Base-by-base conservation (phyloP, 108 stramenopile species). In the Pelagomonas calceolata region DNA sequence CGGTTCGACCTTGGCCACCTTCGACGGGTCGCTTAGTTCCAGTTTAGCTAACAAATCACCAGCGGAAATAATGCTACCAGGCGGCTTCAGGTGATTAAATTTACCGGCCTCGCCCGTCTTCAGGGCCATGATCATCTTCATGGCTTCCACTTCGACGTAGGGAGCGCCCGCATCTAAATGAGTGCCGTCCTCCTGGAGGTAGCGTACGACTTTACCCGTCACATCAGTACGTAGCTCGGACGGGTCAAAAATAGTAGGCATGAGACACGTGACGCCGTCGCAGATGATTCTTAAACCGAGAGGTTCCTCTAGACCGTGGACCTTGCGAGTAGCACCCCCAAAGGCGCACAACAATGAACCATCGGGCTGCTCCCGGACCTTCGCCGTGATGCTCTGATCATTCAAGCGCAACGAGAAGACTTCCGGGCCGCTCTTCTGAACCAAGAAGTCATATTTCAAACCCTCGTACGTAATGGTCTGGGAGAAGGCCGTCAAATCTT, bases 91-190 rank as follows among this genome's bases (percentile, higher is more conserved):
- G 72, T 92, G 34, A 12, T 35, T 76, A 32, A 95, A 74, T 32
- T 72, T 66, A 36, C 98, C 98, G 32, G 91, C 66, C 79, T 98
- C 98, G 64, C 87, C 92, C 0, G 95, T 96, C 73, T 83, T 85
- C 33, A 99, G 89, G n/a, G 95, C 94, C 95, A 99, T 93, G 88
- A 95, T 97, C 98, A 99, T 99, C 81, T 99, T 99, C 98, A 99
- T 99, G 30, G 97, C 98, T 80, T 99, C 98, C 36, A 99, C 91
- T 82, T 99, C 96, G 43, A 89, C 94, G 73, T 94, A 99, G 32
- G 69, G 43, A 3, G 72, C 73, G 30, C 81, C 79, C 39, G 51
- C 67, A 21, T 67, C 30, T 31, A 84, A 74, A 34, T 70, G 64
- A 32, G 79, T 65, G 17, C 82, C 82, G 34, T 85, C 82, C n/a